Percentiles rank a stretch among this genome's conserved stretches.
These are phyloP conservation scores for Talaromyces verruculosus DNA, from an alignment of 2,329 filamentous ascomycete species.

Conservation along the genomic window DNA sequence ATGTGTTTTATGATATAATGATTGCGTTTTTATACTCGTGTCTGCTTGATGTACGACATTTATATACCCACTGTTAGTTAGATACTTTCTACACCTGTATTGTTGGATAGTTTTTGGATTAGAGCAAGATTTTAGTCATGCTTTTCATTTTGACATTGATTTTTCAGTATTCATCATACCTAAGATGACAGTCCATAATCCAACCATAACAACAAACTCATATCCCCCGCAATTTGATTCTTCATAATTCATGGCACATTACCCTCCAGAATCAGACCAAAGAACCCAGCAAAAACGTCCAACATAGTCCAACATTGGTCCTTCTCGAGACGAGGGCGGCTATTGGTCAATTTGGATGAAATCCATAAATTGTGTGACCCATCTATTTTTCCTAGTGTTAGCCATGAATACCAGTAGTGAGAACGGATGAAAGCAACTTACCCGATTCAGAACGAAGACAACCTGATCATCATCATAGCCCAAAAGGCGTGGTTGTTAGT, in stretches of 20 bases:
- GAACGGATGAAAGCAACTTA: neutral
- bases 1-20: conserved; percentile 8
- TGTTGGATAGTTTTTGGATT: neutral
- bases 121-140: neutral
- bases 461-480: conserved; percentile 14
- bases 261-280: neutral
- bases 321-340: neutral
- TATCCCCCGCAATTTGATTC: neutral
- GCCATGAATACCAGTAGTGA: neutral
- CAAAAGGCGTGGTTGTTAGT: neutral
- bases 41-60: conserved; percentile 12
- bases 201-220: neutral
- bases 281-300: neutral
- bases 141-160: neutral
- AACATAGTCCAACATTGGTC: neutral
- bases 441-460: conserved; percentile 19
- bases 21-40: conserved; percentile 1
- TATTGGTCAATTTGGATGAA: neutral
- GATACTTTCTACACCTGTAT: conserved; percentile 10
- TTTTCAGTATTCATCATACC: neutral
- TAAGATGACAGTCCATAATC: neutral
- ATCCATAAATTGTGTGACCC: conserved; percentile 9
- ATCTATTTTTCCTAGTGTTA: conserved; percentile 5
- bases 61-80: conserved; percentile 12
- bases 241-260: neutral